These are phyloP conservation scores for Malus hybrid DNA, from an alignment of 331 rosid species.

Conservation along the genomic window DNA sequence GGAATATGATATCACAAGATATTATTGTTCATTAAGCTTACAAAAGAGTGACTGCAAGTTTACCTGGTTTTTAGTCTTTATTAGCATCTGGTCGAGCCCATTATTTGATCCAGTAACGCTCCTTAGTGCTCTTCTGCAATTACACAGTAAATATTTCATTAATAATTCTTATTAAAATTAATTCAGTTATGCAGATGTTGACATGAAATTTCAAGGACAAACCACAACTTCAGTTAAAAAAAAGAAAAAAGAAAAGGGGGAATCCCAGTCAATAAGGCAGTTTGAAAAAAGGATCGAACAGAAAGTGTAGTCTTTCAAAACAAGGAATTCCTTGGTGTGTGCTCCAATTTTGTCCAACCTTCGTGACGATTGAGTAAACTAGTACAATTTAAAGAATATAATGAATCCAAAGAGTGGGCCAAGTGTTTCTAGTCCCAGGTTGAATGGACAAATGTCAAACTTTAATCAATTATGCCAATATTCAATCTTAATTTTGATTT, in stretches of 20 bases:
- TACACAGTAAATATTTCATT: not conserved
- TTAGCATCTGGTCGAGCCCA: not conserved
- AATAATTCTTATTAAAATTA: no score
- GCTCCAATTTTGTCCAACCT: not conserved
- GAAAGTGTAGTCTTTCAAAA: not conserved
- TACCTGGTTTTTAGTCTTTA: not conserved
- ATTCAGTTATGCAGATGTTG: not conserved
- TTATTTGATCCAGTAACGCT: not conserved
- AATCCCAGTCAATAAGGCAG: not conserved
- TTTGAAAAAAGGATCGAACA: not conserved
- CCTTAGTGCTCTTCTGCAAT: slow-evolving; percentile 19
- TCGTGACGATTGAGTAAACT: no score
- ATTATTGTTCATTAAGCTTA: not conserved
- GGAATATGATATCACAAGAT: no score
- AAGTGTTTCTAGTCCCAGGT: no score
- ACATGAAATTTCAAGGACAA: not conserved
- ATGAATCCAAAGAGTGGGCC: no score
- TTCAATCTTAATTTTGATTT: no score
- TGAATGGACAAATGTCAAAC: no score
- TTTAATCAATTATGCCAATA: no score
- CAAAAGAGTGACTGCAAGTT: not conserved
- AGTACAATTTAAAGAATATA: no score
- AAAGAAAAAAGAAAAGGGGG: not conserved
- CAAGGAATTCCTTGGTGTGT: not conserved
- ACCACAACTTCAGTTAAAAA: not conserved